phyloP scores from a whole-genome alignment of 345 rosid species.

The Pugionium cornutum region DNA sequence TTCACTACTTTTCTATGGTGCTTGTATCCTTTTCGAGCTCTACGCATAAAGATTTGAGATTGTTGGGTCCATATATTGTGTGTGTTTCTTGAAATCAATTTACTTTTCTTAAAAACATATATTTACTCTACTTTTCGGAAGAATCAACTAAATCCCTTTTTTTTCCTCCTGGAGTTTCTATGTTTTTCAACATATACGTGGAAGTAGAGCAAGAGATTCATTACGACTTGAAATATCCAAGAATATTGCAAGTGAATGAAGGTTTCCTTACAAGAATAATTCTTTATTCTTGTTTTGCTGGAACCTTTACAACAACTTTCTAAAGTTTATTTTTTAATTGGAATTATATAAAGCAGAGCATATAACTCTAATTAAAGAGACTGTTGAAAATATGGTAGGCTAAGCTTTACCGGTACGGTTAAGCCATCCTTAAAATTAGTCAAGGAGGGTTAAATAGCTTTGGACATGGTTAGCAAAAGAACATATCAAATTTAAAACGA shows the following conservation, averaged over 20 bases:
- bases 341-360: too few relatives aligned
- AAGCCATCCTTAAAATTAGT: too few relatives aligned
- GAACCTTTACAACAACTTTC: constrained; percentile 8
- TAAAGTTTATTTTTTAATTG: too few relatives aligned
- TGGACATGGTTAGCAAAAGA: too few relatives aligned
- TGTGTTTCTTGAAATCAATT: constrained; percentile 18
- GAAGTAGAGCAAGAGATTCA: constrained; percentile 25
- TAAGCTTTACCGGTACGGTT: too few relatives aligned
- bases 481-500: too few relatives aligned
- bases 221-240: constrained; percentile 19
- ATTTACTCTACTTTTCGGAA: constrained; percentile 34
- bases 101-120: background rate
- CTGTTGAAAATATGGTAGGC: too few relatives aligned
- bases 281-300: background rate
- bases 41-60: constrained; percentile 24
- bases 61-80: constrained; percentile 33
- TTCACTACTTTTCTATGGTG: constrained; percentile 2
- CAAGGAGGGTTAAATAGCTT: too few relatives aligned
- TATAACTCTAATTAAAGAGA: too few relatives aligned
- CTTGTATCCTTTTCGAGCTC: constrained; percentile 12
- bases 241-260: constrained; percentile 6
- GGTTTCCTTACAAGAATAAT: constrained; percentile 8
- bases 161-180: constrained; percentile 4
- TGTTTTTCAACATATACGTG: constrained; percentile 28
- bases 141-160: constrained; percentile 10